Conservation (phyloP, 345 rosid species). For the Bretschneidera sinensis region DNA sequence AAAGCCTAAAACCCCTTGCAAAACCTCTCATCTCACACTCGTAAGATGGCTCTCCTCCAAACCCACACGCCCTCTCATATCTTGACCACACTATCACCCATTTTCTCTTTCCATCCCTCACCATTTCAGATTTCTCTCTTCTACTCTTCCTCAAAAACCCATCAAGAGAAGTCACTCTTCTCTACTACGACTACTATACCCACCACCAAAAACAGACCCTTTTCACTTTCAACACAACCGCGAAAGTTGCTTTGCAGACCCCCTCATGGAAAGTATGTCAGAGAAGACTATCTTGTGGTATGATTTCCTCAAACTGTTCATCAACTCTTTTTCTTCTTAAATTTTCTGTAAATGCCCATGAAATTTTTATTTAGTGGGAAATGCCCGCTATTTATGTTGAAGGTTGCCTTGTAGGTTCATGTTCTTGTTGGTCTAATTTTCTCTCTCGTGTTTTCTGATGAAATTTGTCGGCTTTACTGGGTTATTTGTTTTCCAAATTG, state of each 20-base stretch:
- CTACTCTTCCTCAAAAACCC: conserved; percentile 27
- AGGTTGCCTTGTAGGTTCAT: background rate
- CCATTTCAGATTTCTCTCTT: conserved; percentile 18
- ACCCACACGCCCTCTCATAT: conserved; percentile 16
- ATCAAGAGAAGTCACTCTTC: conserved; percentile 22
- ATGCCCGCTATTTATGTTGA: background rate
- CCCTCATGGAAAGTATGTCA: conserved; percentile 68
- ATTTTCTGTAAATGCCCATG: background rate
- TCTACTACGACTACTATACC: conserved; percentile 13
- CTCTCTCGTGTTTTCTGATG: background rate
- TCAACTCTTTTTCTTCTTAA: background rate
- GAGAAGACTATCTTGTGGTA: conserved; percentile 94
- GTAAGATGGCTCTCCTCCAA: conserved; percentile 60
- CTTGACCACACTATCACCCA: conserved; percentile 17
- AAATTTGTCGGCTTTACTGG: background rate
- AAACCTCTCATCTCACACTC: background rate
- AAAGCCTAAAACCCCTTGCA: conserved; percentile 2
- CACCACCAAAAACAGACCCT: conserved; percentile 21
- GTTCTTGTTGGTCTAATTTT: background rate
- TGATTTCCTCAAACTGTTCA: background rate
- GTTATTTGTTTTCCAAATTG: conserved; percentile 6
- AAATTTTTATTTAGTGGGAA: no score
- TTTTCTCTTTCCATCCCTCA: conserved; percentile 13
- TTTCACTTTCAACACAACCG: conserved; percentile 44
- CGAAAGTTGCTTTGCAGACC: conserved; percentile 67